Evolutionary conservation across 441 rosid genomes (phyloP).

Genomic region (Erysimum cheiri): DNA sequence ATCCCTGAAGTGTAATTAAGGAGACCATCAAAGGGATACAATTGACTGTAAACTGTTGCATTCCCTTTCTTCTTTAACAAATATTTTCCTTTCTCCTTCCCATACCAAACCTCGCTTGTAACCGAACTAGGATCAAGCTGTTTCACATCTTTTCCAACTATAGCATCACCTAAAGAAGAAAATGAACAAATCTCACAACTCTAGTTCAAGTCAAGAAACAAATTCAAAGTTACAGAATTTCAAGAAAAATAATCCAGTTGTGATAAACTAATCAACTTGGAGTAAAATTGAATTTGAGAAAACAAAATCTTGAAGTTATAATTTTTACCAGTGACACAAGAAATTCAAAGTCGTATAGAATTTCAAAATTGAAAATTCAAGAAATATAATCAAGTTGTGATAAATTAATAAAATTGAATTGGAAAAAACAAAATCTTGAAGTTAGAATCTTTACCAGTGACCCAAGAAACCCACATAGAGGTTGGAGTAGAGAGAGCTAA

Average conservation of each 20-base stretch:
- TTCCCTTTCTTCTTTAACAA: slow-evolving; percentile 19
- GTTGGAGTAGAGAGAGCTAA: slow-evolving; percentile 50
- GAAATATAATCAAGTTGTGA: too few relatives aligned
- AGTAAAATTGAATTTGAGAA: too few relatives aligned
- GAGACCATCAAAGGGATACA: slow-evolving; percentile 65
- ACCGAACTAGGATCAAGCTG: slow-evolving; percentile 48
- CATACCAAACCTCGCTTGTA: slow-evolving; percentile 46
- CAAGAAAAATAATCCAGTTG: too few relatives aligned
- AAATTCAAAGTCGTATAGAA: too few relatives aligned
- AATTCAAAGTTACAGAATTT: too few relatives aligned
- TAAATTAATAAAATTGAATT: neutral
- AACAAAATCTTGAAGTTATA: too few relatives aligned
- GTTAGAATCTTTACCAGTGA: slow-evolving; percentile 47
- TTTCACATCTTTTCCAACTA: slow-evolving; percentile 55
- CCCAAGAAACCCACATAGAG: slow-evolving; percentile 75
- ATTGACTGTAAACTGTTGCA: slow-evolving; percentile 42
- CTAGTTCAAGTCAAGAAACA: neutral
- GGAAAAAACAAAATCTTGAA: neutral
- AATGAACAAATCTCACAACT: slow-evolving; percentile 8
- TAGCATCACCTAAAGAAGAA: slow-evolving; percentile 58
- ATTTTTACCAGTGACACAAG: too few relatives aligned
- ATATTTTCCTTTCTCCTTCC: slow-evolving; percentile 39
- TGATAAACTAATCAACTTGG: too few relatives aligned
- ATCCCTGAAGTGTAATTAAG: slow-evolving; percentile 65
- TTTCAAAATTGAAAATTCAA: neutral